Base-by-base conservation (phyloP, 192 early-diverging fungal species). In the Coemansia sp. region DNA sequence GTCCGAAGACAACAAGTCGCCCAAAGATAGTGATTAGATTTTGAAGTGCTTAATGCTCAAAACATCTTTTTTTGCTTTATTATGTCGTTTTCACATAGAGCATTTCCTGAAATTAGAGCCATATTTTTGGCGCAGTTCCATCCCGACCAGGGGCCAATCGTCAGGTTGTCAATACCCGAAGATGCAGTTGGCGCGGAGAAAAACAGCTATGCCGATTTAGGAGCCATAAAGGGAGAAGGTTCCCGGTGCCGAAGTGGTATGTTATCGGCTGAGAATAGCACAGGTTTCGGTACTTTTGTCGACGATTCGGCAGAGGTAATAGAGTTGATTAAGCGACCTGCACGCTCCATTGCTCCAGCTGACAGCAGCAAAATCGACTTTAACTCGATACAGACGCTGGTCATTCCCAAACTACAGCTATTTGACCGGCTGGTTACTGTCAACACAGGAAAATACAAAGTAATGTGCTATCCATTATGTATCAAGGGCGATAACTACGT, bases 401-500 rank as follows among this genome's bases (percentile, higher is more conserved):
- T 78, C 20, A 78, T 78, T 35, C 74, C 74, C 19, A 78, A 78
- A 45, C 53, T 71, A 14, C 60, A 64, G 2, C 30, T 71, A 56
- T 78, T 64, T 53, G 74, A 78, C 61, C 59, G 68, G n/a, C 64
- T 78, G 5, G 67, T 78, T 4, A 78, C 74, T 11, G 60, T 71
- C 12, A 52, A 67, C 21, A 71, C 74, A 28, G 69, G 69, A 1
- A 45, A 23, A 21, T 46, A 63, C 69, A 78, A 71, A 41, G 50
- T 78, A 39, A 71, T 78, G 68, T 67, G 74, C 40, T 78, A 78
- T 37, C 74, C 74, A n/a, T 51, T 78, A n/a, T 55, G 59, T 0
- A 47, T 78, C 3, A 50, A 71, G 35, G 74, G 74, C 8, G 23
- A 26, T 4, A 60, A 62, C 23, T 91, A 93, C 55, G 70, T 77